These are phyloP conservation scores for Fusarium sacchari DNA, from an alignment of 2,329 filamentous ascomycete genomes.

Conservation along the genomic window DNA sequence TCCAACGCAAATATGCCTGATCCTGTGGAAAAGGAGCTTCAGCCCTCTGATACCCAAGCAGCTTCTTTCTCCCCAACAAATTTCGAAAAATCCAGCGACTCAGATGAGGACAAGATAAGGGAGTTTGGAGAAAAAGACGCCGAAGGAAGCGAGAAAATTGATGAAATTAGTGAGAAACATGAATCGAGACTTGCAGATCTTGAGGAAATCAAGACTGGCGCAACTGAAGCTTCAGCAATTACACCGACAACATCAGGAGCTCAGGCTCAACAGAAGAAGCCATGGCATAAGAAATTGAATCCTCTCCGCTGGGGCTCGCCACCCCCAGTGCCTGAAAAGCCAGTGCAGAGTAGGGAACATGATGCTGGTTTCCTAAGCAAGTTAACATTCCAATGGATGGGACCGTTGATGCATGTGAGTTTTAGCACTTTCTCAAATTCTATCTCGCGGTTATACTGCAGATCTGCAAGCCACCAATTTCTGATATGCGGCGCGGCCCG, in stretches of 20 bases:
- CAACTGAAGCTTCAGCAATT: conserved; percentile 64
- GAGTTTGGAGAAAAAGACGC: conserved; percentile 26
- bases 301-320: conserved; percentile 68
- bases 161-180: conserved; percentile 6
- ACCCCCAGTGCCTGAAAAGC: conserved; percentile 65
- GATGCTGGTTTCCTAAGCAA: conserved; percentile 77
- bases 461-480: conserved; percentile 27
- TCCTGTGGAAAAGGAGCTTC: conserved; percentile 43
- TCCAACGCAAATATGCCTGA: conserved; percentile 40
- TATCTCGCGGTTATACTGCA: neutral
- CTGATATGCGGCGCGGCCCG: conserved; percentile 24
- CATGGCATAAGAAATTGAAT: conserved; percentile 72
- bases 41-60: conserved; percentile 44
- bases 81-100: conserved; percentile 28
- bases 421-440: neutral
- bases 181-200: conserved; percentile 34
- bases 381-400: conserved; percentile 91
- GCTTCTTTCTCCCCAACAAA: conserved; percentile 43
- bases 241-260: conserved; percentile 57
- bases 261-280: conserved; percentile 54
- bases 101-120: conserved; percentile 30
- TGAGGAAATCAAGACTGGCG: conserved; percentile 58
- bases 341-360: conserved; percentile 72
- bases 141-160: conserved; percentile 12
- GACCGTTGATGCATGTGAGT: conserved; percentile 81